These are phyloP conservation scores for Fusarium nanum DNA, from an alignment of 2,329 filamentous ascomycete genomes.

Conservation along the genomic window DNA sequence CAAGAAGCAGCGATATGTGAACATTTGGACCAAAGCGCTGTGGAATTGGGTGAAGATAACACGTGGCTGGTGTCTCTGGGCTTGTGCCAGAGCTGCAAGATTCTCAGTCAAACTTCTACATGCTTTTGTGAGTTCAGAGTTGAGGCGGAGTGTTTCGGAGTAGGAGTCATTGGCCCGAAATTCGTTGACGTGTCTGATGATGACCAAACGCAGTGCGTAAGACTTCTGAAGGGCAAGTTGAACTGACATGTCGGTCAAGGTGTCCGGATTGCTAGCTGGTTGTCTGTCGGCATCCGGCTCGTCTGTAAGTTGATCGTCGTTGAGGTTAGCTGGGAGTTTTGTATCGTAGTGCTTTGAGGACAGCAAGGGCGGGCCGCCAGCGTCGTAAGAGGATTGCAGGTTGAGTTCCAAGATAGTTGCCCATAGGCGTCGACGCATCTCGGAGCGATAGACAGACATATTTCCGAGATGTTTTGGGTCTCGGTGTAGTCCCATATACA, in stretches of 20 bases:
- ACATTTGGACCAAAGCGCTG: slow-evolving; percentile 55
- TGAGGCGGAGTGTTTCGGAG: slow-evolving; percentile 60
- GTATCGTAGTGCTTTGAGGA: slow-evolving; percentile 62
- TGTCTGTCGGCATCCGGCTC: slow-evolving; percentile 45
- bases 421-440: slow-evolving; percentile 69
- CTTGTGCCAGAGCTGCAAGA: slow-evolving; percentile 53
- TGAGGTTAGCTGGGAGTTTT: slow-evolving; percentile 60
- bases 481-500: slow-evolving; percentile 69
- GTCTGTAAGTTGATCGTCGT: slow-evolving; percentile 63
- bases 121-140: slow-evolving; percentile 57
- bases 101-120: slow-evolving; percentile 50
- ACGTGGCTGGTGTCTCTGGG: slow-evolving; percentile 37
- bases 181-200: slow-evolving; percentile 61
- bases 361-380: slow-evolving; percentile 63
- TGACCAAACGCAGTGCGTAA: slow-evolving; percentile 56
- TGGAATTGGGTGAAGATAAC: slow-evolving; percentile 54
- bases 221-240: slow-evolving; percentile 60
- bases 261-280: slow-evolving; percentile 13
- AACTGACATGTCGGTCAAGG: slow-evolving; percentile 60
- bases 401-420: slow-evolving; percentile 66
- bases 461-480: slow-evolving; percentile 63
- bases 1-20: slow-evolving; percentile 61
- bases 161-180: slow-evolving; percentile 58
- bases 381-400: slow-evolving; percentile 63
- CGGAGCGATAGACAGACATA: slow-evolving; percentile 60